phyloP scores from a whole-genome alignment of 371 early-diverging fungal genomes.

The Rhizomucor miehei region DNA sequence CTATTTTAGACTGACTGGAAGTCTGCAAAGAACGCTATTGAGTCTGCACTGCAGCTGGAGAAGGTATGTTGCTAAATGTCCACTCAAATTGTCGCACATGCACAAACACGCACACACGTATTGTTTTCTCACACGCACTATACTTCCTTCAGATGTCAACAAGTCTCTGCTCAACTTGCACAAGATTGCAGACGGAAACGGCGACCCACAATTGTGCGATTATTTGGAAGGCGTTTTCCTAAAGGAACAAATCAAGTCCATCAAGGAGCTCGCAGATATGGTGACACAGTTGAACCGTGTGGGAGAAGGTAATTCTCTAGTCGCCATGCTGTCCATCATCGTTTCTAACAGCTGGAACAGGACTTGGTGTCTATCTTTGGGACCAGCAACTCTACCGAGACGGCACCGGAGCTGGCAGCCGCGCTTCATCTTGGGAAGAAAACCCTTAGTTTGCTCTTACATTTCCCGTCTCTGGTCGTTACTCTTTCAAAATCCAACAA shows the following conservation, averaged over 20 bases:
- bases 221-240: constrained; percentile 62
- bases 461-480: neutral
- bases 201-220: constrained; percentile 70
- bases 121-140: neutral
- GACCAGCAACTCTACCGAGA: constrained; percentile 57
- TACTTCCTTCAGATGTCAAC: constrained; percentile 54
- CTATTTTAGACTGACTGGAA: constrained; percentile 52
- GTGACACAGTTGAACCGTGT: constrained; percentile 68
- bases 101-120: neutral
- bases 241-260: constrained; percentile 66
- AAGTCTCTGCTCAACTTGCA: constrained; percentile 64
- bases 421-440: constrained; percentile 19
- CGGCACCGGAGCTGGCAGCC: constrained; percentile 46
- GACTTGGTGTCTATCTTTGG: constrained; percentile 59
- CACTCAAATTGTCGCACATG: no score
- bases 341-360: constrained; percentile 6
- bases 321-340: neutral
- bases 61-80: no score
- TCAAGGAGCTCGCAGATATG: constrained; percentile 64
- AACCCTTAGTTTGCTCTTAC: neutral
- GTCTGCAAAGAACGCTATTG: constrained; percentile 63
- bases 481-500: neutral
- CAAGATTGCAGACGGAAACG: constrained; percentile 56
- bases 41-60: constrained; percentile 66
- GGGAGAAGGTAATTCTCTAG: constrained; percentile 31